Base-by-base conservation (phyloP, 768 basidiomycete genomes). In the Phanerochaete carnosa region DNA sequence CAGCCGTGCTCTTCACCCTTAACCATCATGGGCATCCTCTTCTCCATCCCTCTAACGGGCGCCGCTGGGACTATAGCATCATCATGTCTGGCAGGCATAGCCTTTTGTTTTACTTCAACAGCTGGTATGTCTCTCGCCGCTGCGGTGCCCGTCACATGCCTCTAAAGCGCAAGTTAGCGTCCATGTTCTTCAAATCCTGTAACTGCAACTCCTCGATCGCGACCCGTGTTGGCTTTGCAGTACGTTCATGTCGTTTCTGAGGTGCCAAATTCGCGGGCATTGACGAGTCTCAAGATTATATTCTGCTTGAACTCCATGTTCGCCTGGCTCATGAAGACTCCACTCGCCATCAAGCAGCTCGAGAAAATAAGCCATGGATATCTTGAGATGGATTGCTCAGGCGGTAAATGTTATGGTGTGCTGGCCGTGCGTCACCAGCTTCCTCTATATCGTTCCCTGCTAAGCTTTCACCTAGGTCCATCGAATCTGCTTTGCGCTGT, bases 141-240 rank as follows among this genome's bases (percentile, higher is more conserved):
- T 47, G 28, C 16, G n/a, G 47, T 49, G 43, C 35, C 45, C 12
- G 22, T 33, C 11, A 46, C n/a, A 59, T 49, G 45, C 33, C 32
- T 35, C 51, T 43, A 15, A 13, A 35, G 45, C 32, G 55, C 64
- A 65, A 68, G 71, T 67, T 75, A 87, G 95, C 95, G 3, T 94
- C 92, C 35, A 94, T 96, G 85, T 93, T 97, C 78, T 95, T 88
- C 83, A 98, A 97, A 80, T 94, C 92, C 32, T 99, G 96, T 75
- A 98, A 98, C 72, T 99, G 97, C 77, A 98, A 98, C 72, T 96
- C 94, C 9, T 96, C 94, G 0, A 98, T 99, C 66, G 97, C 97
- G 0, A 98, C 95, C 46, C 89, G 95, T 69, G 89, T 98, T 59
- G 95, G 95, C 33, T 97, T 95, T 74, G 94, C 94, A 16, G 94